Base-by-base conservation (phyloP, 805 yeast genomes). In the Wickerhamiella galacta region DNA sequence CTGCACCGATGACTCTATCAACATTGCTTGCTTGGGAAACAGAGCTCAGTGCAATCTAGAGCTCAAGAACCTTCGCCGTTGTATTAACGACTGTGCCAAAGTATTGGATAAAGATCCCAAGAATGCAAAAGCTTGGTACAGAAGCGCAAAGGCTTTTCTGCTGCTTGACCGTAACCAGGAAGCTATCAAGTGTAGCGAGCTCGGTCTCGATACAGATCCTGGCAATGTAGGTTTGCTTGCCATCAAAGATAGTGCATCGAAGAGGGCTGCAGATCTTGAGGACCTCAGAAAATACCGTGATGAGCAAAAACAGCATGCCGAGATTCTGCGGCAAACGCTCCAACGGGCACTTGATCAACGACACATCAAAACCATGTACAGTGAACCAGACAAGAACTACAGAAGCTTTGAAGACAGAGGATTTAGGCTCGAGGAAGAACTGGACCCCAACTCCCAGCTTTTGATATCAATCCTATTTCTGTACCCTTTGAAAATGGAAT, bases 41-140 rank as follows among this genome's bases (percentile, higher is more conserved):
- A 66, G 94, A 38, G 93, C 96, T 1, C 95, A 94, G 2, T 79
- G 95, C 54, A 81, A 87, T 46, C 60, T 90, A 41, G 93, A 79
- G 48, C 58, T 90, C 44, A 63, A 74, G 45, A 90, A 90, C 55
- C 87, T 73, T 54, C 68, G 96, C 56, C 61, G 71, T 34, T 80
- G 93, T 49, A 75, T 90, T 41, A 78, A 76, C 41, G 95, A 87
- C 52, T 80, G 94, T 51, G 74, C 74, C 42, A 65, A 63, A 31
- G 82, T 81, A 4, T 56, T 90, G 40, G 44, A 42, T 10, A 23
- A 52, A 10, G 49, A 81, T 45, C 77, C 80, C 2, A 63, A 60
- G 38, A 81, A 76, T 47, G 60, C 75, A 30, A 90, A 90, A 56
- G 95, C 96, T 0, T 70, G 78, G 47, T 90, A 61, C 54, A 64